A percentile compares a stretch with the other conserved stretches of the same genome.
These are phyloP conservation scores for Xylaria polymorpha DNA, from an alignment of 2,329 filamentous ascomycete species.

Conservation along the genomic window DNA sequence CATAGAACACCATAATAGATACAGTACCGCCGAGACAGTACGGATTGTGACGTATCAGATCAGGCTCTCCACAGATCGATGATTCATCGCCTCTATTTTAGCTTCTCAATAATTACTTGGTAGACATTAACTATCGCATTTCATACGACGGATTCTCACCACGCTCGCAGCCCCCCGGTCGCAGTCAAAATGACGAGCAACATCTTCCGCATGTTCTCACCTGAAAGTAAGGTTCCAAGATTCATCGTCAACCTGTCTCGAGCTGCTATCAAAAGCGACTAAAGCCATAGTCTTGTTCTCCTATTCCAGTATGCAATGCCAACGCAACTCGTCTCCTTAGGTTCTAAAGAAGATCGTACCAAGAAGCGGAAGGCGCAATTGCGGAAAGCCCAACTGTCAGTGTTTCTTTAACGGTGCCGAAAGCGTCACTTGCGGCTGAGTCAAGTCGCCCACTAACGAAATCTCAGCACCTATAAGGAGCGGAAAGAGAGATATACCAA, in stretches of 20 bases:
- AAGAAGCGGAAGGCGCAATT: slow-evolving; percentile 29
- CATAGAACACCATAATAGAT: too few relatives aligned
- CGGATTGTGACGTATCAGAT: not conserved
- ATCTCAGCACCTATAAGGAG: slow-evolving; percentile 24
- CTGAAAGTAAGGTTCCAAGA: slow-evolving; percentile 17
- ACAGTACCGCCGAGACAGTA: too few relatives aligned
- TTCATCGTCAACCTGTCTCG: not conserved
- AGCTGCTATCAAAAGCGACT: too few relatives aligned
- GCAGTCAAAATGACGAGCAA: slow-evolving; percentile 13
- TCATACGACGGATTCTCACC: not conserved
- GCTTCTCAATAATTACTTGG: not conserved
- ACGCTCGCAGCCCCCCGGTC: not conserved
- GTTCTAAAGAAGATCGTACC: slow-evolving; percentile 23
- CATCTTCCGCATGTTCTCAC: slow-evolving; percentile 30
- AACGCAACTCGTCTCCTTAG: slow-evolving; percentile 1
- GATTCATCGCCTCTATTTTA: not conserved
- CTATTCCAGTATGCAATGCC: not conserved
- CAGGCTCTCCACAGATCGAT: not conserved
- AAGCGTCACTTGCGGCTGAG: not conserved
- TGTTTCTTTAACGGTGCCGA: not conserved
- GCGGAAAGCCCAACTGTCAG: slow-evolving; percentile 27
- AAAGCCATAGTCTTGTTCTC: not conserved
- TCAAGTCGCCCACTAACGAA: not conserved
- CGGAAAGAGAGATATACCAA: slow-evolving; percentile 30
- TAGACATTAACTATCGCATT: not conserved